Evolutionary conservation across 305 asterid genomes (phyloP).

Genomic region (Plantago rigida): DNA sequence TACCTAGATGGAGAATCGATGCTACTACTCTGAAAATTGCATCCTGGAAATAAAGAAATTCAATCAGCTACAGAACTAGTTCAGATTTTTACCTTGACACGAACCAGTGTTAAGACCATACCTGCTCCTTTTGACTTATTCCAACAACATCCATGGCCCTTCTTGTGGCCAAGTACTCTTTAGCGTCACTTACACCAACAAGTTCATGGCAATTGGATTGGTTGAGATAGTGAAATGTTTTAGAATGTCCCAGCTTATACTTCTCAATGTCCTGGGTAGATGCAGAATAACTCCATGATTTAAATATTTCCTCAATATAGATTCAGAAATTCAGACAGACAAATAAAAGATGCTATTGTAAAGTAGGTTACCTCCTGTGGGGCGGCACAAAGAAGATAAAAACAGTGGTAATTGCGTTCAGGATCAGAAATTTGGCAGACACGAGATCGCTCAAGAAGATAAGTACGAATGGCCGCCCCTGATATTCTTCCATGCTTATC

Average conservation of each 20-base stretch:
- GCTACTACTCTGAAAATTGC: constrained; percentile 79
- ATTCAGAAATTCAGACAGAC: constrained; percentile 22
- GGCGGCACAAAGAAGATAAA: constrained; percentile 75
- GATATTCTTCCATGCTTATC: constrained; percentile 63
- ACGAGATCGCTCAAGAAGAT: constrained; percentile 79
- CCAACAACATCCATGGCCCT: constrained; percentile 78
- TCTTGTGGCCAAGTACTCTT: constrained; percentile 62
- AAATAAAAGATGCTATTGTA: constrained; percentile 16
- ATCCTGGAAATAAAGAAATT: constrained; percentile 40
- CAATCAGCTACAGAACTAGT: constrained; percentile 16
- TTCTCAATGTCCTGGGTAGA: constrained; percentile 50
- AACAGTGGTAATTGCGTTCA: constrained; percentile 77
- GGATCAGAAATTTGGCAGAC: constrained; percentile 77
- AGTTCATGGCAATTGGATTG: constrained; percentile 59
- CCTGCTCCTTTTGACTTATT: constrained; percentile 62
- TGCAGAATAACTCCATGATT: constrained; percentile 19
- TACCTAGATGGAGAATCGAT: constrained; percentile 79
- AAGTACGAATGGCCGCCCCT: constrained; percentile 79
- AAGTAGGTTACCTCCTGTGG: constrained; percentile 51
- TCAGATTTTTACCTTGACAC: constrained; percentile 17
- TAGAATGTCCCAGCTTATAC: constrained; percentile 55
- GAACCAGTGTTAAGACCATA: constrained; percentile 19
- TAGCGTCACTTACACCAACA: constrained; percentile 51
- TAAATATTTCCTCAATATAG: constrained; percentile 3
- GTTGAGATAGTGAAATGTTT: constrained; percentile 58